Percentiles rank a stretch among this genome's conserved stretches.
These are phyloP conservation scores for Talaromyces sp. DNA, from an alignment of 2,329 filamentous ascomycete species.

Conservation along the genomic window DNA sequence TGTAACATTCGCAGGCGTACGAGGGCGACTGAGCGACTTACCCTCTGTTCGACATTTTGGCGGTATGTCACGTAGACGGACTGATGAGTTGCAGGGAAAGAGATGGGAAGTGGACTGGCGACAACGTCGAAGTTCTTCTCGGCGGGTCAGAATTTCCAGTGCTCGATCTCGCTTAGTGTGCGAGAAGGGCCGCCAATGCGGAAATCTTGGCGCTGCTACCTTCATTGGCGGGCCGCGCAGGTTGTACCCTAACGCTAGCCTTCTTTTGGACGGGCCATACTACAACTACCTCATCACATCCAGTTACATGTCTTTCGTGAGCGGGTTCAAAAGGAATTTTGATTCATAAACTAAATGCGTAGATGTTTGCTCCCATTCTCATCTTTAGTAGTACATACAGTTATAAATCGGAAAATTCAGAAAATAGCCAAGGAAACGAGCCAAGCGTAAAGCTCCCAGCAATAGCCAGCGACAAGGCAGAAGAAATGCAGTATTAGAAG, in stretches of 20 bases:
- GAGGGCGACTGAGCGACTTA: conserved; percentile 25
- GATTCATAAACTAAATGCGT: neutral
- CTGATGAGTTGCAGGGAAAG: conserved; percentile 27
- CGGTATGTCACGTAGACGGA: conserved; percentile 34
- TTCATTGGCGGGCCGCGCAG: conserved; percentile 19
- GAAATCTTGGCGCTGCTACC: conserved; percentile 35
- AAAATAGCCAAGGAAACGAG: conserved; percentile 1
- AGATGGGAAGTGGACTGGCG: conserved; percentile 22
- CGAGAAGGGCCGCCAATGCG: conserved; percentile 12
- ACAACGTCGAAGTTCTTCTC: conserved; percentile 19
- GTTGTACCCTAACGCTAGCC: conserved; percentile 33
- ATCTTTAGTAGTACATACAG: conserved; percentile 7
- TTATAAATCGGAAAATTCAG: conserved; percentile 11
- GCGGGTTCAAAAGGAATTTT: neutral
- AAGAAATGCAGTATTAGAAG: conserved; percentile 8
- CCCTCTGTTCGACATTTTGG: conserved; percentile 49
- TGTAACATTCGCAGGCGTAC: neutral
- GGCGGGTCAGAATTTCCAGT: conserved; percentile 26
- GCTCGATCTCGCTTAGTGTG: conserved; percentile 40
- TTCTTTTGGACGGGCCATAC: conserved; percentile 9
- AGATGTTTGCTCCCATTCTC: neutral
- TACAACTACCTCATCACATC: neutral
- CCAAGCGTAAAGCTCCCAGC: neutral
- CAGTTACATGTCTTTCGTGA: neutral
- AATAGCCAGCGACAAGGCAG: neutral